Evolutionary conservation across 345 rosid genomes (phyloP), one percentile per base, ranked within the genome.

Genomic region (Xanthoceras sorbifolium): DNA sequence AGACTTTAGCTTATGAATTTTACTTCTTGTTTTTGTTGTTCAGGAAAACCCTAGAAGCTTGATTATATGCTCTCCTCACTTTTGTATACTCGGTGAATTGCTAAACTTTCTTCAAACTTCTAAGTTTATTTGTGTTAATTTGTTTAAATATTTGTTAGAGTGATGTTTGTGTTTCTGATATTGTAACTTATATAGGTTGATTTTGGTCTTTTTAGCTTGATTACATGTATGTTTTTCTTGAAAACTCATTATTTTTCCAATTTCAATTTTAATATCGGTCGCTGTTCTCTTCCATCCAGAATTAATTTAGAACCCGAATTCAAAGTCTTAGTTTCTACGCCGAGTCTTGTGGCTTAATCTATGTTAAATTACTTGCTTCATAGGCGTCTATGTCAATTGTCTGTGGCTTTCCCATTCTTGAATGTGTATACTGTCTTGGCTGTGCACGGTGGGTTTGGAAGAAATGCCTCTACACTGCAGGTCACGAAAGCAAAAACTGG

Each of bases 401-500:
- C 69, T 95, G 98, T 83, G 87, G 98, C 77, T 65, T 92, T 84
- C 99, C 97, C 52, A 74, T 95, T 25, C 75, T 95, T 67, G 99
- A 95, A 83, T 88, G 96, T 66, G 97, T 92, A 48, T 95, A 95
- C 82, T 93, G 98, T 77, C 80, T 95, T 71, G 99, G 84, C 17
- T 95, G 99, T 84, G 83, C 84, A 40, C 97, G 96, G 54, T 95
- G 98, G 98, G 79, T 82, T 48, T 92, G 96, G 97, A 84, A 90
- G 86, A 95, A 91, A 80, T 93, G 96, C 82, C 78, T 95, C 29
- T 93, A 95, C 86, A 85, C 89, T 46, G 98, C 97, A 11, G 96
- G 99, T 74, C 90, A 89, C 59, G 99, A 95, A 74, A 92, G 98
- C 48, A 89, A 90, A 84, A 87, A 91, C 40, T 93, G 98, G 99